These are phyloP conservation scores for Sarocladium brachiariae DNA, from an alignment of 2,329 filamentous ascomycete species.

Conservation along the genomic window DNA sequence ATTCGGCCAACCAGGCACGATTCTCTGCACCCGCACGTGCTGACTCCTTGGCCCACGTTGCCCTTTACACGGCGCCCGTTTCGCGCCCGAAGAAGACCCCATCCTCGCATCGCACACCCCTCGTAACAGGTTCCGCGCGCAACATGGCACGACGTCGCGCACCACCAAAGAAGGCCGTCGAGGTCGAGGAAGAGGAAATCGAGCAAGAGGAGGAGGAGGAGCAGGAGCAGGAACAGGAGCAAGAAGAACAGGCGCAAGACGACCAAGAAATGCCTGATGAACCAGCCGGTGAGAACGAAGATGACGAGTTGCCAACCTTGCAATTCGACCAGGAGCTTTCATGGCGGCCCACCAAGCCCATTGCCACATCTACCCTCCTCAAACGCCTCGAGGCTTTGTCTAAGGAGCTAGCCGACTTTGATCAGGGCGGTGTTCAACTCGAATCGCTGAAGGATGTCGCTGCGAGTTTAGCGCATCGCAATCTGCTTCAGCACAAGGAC, in stretches of 20 bases:
- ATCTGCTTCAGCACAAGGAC: constrained; percentile 86
- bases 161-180: constrained; percentile 3
- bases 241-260: constrained; percentile 11
- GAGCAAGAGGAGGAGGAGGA: constrained; percentile 11
- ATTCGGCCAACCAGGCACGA: too few relatives aligned
- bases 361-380: constrained; percentile 75
- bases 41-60: neutral
- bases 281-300: constrained; percentile 18
- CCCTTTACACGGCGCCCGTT: neutral
- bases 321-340: constrained; percentile 80
- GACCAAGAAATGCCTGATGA: constrained; percentile 12
- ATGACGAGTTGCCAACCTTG: constrained; percentile 40
- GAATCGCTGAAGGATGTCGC: constrained; percentile 80
- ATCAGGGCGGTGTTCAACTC: constrained; percentile 78
- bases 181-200: constrained; percentile 11
- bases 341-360: constrained; percentile 87
- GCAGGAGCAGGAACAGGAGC: constrained; percentile 5
- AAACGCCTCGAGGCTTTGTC: constrained; percentile 73
- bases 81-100: constrained; percentile 4
- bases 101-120: neutral
- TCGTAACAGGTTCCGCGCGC: neutral
- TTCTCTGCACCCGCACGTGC: neutral
- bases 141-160: constrained; percentile 9
- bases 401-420: constrained; percentile 75
- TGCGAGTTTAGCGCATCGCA: constrained; percentile 74